These are phyloP conservation scores for Yamadazyma mexicana DNA, from an alignment of 1,139 yeast species.

Conservation along the genomic window DNA sequence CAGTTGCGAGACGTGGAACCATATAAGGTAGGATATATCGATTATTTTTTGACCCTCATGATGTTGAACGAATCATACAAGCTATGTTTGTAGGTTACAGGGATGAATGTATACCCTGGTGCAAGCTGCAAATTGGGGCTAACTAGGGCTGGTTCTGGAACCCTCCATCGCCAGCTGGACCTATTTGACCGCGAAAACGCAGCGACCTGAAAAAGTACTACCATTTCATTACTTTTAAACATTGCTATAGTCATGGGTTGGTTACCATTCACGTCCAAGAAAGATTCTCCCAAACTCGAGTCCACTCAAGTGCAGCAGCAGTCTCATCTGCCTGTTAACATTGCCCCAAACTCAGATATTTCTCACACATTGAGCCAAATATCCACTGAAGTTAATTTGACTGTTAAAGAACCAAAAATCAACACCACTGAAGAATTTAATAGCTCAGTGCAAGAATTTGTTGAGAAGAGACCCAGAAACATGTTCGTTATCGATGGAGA, in stretches of 20 bases:
- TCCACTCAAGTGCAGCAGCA: conserved; percentile 32
- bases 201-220: background rate
- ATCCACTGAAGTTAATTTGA: conserved; percentile 18
- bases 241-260: conserved; percentile 14
- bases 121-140: too few relatives aligned
- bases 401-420: conserved; percentile 14
- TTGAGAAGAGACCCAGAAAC: conserved; percentile 29
- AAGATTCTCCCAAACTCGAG: background rate
- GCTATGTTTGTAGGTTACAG: conserved; percentile 27
- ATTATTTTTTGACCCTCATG: conserved; percentile 33
- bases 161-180: background rate
- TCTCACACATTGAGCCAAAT: conserved; percentile 40
- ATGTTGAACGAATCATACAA: conserved; percentile 32
- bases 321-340: conserved; percentile 29
- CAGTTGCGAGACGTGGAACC: conserved; percentile 10
- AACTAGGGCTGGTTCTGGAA: too few relatives aligned
- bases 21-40: conserved; percentile 13
- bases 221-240: background rate
- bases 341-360: conserved; percentile 30
- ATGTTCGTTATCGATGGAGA: conserved; percentile 48
- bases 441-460: conserved; percentile 20
- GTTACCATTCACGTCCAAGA: conserved; percentile 13
- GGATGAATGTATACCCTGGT: too few relatives aligned
- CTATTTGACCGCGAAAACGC: conserved; percentile 1
- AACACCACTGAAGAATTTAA: conserved; percentile 13